Evolutionary conservation across 202 grass and related monocot species (phyloP), one percentile per base, ranked within the genome.

Genomic region (Eragrostis tef): DNA sequence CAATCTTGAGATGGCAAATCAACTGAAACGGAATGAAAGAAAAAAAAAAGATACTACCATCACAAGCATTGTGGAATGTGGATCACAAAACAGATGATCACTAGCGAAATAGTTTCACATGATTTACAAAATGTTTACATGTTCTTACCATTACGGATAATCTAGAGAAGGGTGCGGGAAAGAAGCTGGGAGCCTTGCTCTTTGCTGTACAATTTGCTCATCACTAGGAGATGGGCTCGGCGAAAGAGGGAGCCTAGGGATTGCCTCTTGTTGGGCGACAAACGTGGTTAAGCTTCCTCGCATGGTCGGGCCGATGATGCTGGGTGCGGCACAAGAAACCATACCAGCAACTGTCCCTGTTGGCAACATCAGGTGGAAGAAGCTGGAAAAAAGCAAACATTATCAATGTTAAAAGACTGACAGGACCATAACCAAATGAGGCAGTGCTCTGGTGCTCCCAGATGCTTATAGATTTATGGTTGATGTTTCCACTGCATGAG

Each of bases 331-430:
- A 99, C 50, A 81, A 81, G 83, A 83, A 92, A 41, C 96, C 96
- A 26, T 99, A 99, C 96, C 93, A 96, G 81, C 93, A 99, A 48
- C 89, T 90, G 6, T 90, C 87, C 88, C 93, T 90, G 47, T 88
- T 44, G 39, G 77, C 83, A 26, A 86, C 88, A 80, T 98, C 92
- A 68, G 79, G 79, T 52, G 92, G 96, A 68, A 98, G 90, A 72
- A 83, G 85, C 95, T 91, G 87, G 1, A n/a, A 64, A 34, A 49
- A 85, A 6, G 34, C 10, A 19, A 78, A 41, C 14, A 61, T 15
- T 52, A 43, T 31, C 7, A 45, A 10, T 64, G 71, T 73, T 45
- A 79, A 34, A 48, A n/a, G 43, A 63, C 51, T 3, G 19, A 49
- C 13, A 58, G 4, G 52, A 41, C 47, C 11, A 85, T 71, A 11